Conservation (phyloP, 768 basidiomycete genomes). For the Trametes cubensis region DNA sequence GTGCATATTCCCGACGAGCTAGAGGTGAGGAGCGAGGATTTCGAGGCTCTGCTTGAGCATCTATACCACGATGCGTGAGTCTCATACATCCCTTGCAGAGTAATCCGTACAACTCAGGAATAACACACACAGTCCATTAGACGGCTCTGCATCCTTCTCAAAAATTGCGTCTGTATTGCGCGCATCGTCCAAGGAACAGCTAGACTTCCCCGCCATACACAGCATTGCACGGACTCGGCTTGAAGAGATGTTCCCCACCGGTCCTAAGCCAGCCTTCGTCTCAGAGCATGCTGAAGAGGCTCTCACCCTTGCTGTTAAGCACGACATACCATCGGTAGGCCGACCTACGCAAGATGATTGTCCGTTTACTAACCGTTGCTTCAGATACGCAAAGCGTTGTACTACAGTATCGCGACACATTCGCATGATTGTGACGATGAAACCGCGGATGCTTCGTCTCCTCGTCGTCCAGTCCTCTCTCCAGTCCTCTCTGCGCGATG, state of each 20-base stretch:
- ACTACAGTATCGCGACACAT: constrained; percentile 65
- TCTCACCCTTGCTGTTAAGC: constrained; percentile 51
- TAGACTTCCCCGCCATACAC: constrained; percentile 62
- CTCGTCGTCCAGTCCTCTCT: constrained; percentile 19
- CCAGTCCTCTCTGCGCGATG: constrained; percentile 34
- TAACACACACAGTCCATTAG: constrained; percentile 46
- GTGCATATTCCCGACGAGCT: constrained; percentile 42
- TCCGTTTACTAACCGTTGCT: not conserved
- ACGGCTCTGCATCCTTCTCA: constrained; percentile 44
- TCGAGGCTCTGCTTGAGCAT: constrained; percentile 60
- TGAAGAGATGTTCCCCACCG: constrained; percentile 50
- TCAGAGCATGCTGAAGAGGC: constrained; percentile 55
- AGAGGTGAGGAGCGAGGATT: constrained; percentile 47
- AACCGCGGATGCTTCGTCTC: constrained; percentile 16
- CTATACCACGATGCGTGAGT: constrained; percentile 72
- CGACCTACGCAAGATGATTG: no score
- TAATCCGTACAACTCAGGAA: constrained; percentile 12
- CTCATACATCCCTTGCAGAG: not conserved
- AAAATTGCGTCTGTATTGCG: constrained; percentile 60
- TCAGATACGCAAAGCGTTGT: constrained; percentile 62
- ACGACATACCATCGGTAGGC: constrained; percentile 54
- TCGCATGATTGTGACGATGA: constrained; percentile 49
- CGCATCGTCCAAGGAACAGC: constrained; percentile 53
- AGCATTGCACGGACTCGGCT: constrained; percentile 46
- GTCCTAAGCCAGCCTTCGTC: constrained; percentile 43